Base-by-base conservation (phyloP, 129 eudicot genomes). In the Escallonia herrerae region DNA sequence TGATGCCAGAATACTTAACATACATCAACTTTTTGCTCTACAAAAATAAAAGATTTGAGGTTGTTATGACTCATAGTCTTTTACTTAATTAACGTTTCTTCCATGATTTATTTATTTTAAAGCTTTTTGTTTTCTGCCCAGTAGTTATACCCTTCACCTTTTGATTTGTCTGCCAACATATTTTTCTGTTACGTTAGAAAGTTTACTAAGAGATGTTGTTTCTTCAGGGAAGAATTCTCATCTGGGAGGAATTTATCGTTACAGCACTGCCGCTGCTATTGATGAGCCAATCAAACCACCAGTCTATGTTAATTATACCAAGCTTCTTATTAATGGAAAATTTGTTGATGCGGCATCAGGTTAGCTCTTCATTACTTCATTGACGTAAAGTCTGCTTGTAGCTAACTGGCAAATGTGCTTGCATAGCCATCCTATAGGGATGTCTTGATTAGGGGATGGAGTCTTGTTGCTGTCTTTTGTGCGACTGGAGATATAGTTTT, bases 321-420 rank as follows among this genome's bases (percentile, higher is more conserved):
- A 86, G 77, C 89, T 86, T 14, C 80, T 79, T 51, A 82, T 85
- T 67, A 72, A 81, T 72, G 89, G 89, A 40, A 54, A 79, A 71
- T 80, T 82, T 72, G 86, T 82, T 62, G 89, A 82, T 72, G 75
- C 94, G 47, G 83, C 79, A 58, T 86, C 89, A 15, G 86, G 86
- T 86, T 5, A 67, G 55, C 6, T 43, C 55, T 40, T 51, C 43
- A 42, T 51, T 49, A 13, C 56, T 4, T 3, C 11, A 42, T 61
- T 5, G 6, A 15, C 39, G 13, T 9, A 8, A 43, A 7, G 2
- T 58, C 38, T 58, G 6, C 15, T 22, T 1, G 33, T 22, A 22
- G 33, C 33, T 22, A 22, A 22, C 22, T 58, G 57, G n/a, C 13
- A 58, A 22, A 22, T 22, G 33, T 22, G 33, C 33, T 22, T 22